Conservation (phyloP, 2,329 filamentous ascomycete species). For the Ophiostoma tasmaniense region DNA sequence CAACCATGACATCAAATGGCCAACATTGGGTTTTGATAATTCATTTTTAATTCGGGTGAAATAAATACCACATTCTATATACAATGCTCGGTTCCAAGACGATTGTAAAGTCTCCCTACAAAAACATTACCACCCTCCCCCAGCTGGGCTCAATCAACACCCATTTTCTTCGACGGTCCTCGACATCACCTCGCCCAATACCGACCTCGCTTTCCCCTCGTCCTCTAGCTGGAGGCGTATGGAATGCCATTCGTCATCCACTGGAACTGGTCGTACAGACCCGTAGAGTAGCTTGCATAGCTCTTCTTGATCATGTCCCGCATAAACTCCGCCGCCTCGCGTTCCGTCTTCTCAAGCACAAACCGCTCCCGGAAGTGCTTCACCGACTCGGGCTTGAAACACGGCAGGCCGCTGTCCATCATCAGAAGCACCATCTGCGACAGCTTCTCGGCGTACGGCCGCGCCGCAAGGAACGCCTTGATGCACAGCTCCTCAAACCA, state of each 20-base stretch:
- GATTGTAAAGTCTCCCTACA: neutral
- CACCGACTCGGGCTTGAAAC: slow-evolving; percentile 94
- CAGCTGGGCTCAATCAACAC: neutral
- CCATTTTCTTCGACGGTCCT: neutral
- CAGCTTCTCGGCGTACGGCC: slow-evolving; percentile 82
- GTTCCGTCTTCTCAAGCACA: slow-evolving; percentile 81
- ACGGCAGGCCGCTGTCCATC: slow-evolving; percentile 92
- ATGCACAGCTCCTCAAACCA: slow-evolving; percentile 96
- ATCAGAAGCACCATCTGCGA: slow-evolving; percentile 85
- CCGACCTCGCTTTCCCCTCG: neutral
- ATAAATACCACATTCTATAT: neutral
- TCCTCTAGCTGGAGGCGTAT: slow-evolving; percentile 20
- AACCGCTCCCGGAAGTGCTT: slow-evolving; percentile 89
- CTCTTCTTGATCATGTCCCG: slow-evolving; percentile 82
- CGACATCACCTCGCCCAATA: neutral
- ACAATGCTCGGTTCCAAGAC: neutral
- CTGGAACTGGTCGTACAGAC: slow-evolving; percentile 97
- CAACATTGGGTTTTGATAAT: neutral
- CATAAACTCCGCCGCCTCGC: slow-evolving; percentile 93
- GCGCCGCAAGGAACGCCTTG: slow-evolving; percentile 84
- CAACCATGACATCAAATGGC: neutral
- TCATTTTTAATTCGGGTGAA: neutral
- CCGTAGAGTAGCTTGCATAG: slow-evolving; percentile 82
- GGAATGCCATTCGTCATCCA: slow-evolving; percentile 24
- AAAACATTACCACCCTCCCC: neutral